Percentiles rank a stretch among this genome's conserved stretches.
phyloP scores from a whole-genome alignment of 805 yeast species.

The Limtongozyma cylindracea region DNA sequence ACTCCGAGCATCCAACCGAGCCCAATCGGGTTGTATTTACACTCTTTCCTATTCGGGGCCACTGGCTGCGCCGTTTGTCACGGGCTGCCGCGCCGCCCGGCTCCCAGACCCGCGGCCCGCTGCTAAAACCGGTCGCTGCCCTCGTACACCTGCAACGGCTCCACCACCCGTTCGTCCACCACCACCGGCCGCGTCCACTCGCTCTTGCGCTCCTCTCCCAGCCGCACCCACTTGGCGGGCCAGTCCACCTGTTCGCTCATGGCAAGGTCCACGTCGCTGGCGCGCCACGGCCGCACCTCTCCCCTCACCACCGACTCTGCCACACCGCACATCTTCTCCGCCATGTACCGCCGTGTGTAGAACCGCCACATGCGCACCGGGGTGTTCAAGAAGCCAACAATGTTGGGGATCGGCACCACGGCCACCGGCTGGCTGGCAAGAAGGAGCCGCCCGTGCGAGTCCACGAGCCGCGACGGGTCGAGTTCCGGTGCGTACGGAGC shows the following conservation, averaged over 20 bases:
- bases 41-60: no score
- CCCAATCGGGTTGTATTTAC: no score
- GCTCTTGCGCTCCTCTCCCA: slow-evolving; percentile 46
- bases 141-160: no score
- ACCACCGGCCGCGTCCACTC: slow-evolving; percentile 72
- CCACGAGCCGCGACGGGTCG: slow-evolving; percentile 8
- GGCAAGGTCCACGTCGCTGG: slow-evolving; percentile 15
- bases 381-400: slow-evolving; percentile 53
- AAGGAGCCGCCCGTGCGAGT: slow-evolving; percentile 17
- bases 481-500: slow-evolving; percentile 38
- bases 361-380: slow-evolving; percentile 60
- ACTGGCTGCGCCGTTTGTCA: no score
- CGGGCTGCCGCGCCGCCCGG: no score
- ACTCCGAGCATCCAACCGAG: no score
- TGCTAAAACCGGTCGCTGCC: no score
- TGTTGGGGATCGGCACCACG: slow-evolving; percentile 51
- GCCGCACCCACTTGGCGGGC: slow-evolving; percentile 68
- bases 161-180: slow-evolving; percentile 50
- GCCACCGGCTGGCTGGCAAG: slow-evolving; percentile 56
- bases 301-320: slow-evolving; percentile 27
- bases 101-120: no score
- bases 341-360: slow-evolving; percentile 47
- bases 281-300: slow-evolving; percentile 25
- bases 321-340: slow-evolving; percentile 32
- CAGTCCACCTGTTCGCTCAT: slow-evolving; percentile 58